phyloP scores from a whole-genome alignment of 2,329 filamentous ascomycete species.

The Neodidymelliopsis sp. region DNA sequence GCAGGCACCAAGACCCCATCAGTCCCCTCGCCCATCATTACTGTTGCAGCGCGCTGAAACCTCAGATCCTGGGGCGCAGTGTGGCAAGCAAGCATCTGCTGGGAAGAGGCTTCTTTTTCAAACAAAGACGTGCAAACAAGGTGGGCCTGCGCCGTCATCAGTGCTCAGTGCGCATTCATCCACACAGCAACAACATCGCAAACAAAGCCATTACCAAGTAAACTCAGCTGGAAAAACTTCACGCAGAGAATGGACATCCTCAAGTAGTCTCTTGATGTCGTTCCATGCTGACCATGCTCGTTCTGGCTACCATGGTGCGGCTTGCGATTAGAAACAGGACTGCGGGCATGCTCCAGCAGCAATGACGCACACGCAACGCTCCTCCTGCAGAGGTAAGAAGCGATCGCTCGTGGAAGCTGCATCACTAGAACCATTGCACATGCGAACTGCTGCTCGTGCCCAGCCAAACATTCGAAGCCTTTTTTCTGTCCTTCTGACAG shows the following conservation, averaged over 20 bases:
- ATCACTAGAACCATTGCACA: constrained; percentile 16
- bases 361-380: constrained; percentile 16
- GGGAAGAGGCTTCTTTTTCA: constrained; percentile 12
- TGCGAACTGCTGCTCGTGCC: constrained; percentile 18
- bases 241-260: neutral
- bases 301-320: constrained; percentile 5
- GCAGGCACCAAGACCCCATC: neutral
- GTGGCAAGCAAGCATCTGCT: constrained; percentile 10
- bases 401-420: constrained; percentile 15
- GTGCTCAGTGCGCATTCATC: constrained; percentile 6
- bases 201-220: too few relatives aligned
- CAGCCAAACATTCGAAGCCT: constrained; percentile 21
- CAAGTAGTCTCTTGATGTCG: neutral
- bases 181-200: constrained; percentile 4
- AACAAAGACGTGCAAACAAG: constrained; percentile 27
- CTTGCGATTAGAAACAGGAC: constrained; percentile 8
- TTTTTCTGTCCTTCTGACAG: constrained; percentile 9
- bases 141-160: constrained; percentile 16
- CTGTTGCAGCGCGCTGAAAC: constrained; percentile 1
- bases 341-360: constrained; percentile 6
- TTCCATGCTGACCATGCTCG: constrained; percentile 8
- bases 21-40: neutral
- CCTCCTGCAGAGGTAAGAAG: constrained; percentile 10
- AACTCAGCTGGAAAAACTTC: too few relatives aligned
- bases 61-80: constrained; percentile 7